Base-by-base conservation (phyloP, 768 basidiomycete species). In the Agaricus blazei region DNA sequence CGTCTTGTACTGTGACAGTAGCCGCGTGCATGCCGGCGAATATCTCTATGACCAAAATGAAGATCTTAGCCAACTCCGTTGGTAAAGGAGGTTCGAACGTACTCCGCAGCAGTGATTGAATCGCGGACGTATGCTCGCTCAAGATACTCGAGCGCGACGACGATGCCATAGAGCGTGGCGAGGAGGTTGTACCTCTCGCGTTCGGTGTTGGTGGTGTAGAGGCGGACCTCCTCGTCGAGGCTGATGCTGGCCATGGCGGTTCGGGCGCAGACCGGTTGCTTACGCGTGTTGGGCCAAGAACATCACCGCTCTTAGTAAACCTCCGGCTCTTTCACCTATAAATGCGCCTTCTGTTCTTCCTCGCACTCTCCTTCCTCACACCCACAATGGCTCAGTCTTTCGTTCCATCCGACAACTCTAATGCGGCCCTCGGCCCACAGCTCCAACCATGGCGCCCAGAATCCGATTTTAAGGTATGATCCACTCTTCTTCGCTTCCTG, bases 1-100 rank as follows among this genome's bases (percentile, higher is more conserved):
- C 0, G 93, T 95, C 81, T 97, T 97, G 77, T 97, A 98, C 71
- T 97, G 94, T 6, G 93, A 91, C 12, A 98, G 72, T n/a, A 99
- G 74, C 40, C 90, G 82, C 12, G 92, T 94, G 68, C 96, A 99
- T 58, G 93, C 94, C 54, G 93, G 95, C 59, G 93, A 93, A 69
- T 98, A 99, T 78, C 94, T 97, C 81, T 80, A 63, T 60, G 56
- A 34, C 34, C 51, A 53, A 28, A 52, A 53, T 19, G 40, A 15
- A 34, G 65, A 69, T 58, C 69, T 73, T 65, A 69, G 67, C 54
- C 41, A 11, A 15, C 34, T 31, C 60, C 37, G 28, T 47, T 31
- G 51, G 41, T 44, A 14, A 52, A 37, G 44, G 55, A 38, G 28
- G 50, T 29, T 27, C 40, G 51, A 19, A 81, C 92, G 70, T 75